Base-by-base conservation (phyloP, 441 rosid species). In the Gossypium lobatum region DNA sequence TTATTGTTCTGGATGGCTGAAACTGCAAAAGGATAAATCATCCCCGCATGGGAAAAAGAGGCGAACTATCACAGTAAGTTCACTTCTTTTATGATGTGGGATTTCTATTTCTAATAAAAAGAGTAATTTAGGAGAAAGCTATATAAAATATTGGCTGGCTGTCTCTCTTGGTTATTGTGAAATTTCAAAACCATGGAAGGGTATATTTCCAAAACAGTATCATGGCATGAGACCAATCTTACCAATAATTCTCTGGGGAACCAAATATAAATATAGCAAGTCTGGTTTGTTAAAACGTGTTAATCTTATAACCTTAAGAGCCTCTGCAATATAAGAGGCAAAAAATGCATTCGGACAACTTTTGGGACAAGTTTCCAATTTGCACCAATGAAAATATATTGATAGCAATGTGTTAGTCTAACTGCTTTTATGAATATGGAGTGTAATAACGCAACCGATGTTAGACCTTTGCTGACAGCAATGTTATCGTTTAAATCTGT, bases 1-100 rank as follows among this genome's bases (percentile, higher is more conserved):
- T 83, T 88, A 88, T 78, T 88, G 98, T 78, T 95, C 99, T 3
- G 91, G 96, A 25, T 85, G 95, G 93, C 74, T 74, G 81, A 88
- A 91, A 76, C 79, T 48, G 64, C 81, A 76, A 11, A 80, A 83
- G 31, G 92, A 80, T 54, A 83, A 85, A 63, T 73, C 89, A 65
- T 86, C 93, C 57, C 83, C 84, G 74, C 82, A 46, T 76, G 97
- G 96, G 76, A 95, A 87, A 81, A 93, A 83, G 85, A 86, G 98
- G 74, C 84, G 99, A 77, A 89, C 97, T 31, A 87, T 95, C 48
- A 88, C 86, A 1, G 99, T 95, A 89, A 90, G 88, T 84, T 73
- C 5, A 25, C 10, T 59, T 73, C 8, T 73, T 46, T 74, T 26
- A 14, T 28, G 37, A 11, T 23, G 52, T 65, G 54, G 34, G 17